Percentiles rank a stretch among this genome's conserved stretches.
Evolutionary conservation across 495 filamentous ascomycete genomes (phyloP).

Genomic region (Elasticomyces elasticus): DNA sequence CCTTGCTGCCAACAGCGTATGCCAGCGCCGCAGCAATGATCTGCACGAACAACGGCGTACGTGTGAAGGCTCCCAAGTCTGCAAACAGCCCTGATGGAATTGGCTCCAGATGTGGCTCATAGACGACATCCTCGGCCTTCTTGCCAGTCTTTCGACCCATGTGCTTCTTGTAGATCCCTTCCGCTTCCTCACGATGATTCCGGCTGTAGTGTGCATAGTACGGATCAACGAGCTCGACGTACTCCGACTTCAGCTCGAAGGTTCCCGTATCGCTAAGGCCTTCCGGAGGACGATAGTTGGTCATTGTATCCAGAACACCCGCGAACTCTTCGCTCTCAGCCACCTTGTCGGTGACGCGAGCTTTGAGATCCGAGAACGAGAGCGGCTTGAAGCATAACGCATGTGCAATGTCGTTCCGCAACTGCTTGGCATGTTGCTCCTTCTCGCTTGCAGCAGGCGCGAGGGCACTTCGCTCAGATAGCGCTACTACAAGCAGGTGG

Average conservation of each 20-base stretch:
- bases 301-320: constrained; percentile 76
- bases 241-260: constrained; percentile 82
- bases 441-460: constrained; percentile 58
- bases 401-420: constrained; percentile 84
- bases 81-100: constrained; percentile 69
- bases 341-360: constrained; percentile 73
- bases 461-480: constrained; percentile 79
- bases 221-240: constrained; percentile 77
- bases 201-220: constrained; percentile 92
- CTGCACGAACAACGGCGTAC: constrained; percentile 76
- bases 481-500: constrained; percentile 78
- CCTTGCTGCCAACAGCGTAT: constrained; percentile 40
- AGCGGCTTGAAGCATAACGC: constrained; percentile 92
- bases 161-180: constrained; percentile 74
- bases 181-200: constrained; percentile 94
- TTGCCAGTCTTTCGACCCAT: constrained; percentile 82
- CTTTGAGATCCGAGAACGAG: constrained; percentile 80
- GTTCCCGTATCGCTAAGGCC: constrained; percentile 85
- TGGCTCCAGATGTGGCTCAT: constrained; percentile 74
- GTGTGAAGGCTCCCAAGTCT: constrained; percentile 64
- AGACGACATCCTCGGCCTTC: constrained; percentile 74
- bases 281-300: constrained; percentile 79
- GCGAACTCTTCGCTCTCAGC: constrained; percentile 71
- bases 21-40: constrained; percentile 79
- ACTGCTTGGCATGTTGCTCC: constrained; percentile 53